Conservation (phyloP, 164 flowering plant species). For the Vitis amurensis region DNA sequence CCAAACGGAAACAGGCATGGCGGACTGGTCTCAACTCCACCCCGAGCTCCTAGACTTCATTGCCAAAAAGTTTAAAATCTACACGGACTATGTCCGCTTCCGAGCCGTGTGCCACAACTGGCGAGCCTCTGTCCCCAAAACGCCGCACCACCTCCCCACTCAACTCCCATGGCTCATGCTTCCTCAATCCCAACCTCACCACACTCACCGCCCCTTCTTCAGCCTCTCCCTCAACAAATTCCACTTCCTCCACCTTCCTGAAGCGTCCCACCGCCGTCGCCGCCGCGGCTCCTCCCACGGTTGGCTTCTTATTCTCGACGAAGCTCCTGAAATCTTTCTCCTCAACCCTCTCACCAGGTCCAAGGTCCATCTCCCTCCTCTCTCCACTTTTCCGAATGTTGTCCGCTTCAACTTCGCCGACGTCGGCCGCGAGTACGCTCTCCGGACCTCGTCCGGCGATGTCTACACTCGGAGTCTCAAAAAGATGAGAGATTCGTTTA, state of each 20-base stretch:
- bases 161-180: constrained; percentile 65
- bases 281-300: constrained; percentile 67
- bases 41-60: constrained; percentile 39
- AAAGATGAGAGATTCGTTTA: constrained; percentile 49
- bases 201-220: constrained; percentile 32
- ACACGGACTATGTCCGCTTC: constrained; percentile 50
- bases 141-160: constrained; percentile 40
- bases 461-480: constrained; percentile 21
- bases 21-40: constrained; percentile 54
- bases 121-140: constrained; percentile 29
- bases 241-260: constrained; percentile 41
- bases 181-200: constrained; percentile 19
- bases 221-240: constrained; percentile 32
- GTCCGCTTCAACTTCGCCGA: constrained; percentile 29
- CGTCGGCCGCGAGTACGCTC: constrained; percentile 46
- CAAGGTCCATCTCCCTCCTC: constrained; percentile 38
- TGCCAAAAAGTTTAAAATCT: constrained; percentile 29
- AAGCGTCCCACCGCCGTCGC: constrained; percentile 32
- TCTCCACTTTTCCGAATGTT: constrained; percentile 46
- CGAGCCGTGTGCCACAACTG: constrained; percentile 44
- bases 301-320: constrained; percentile 50
- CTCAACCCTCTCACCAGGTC: constrained; percentile 45
- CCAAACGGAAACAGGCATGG: neutral
- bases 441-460: constrained; percentile 19
- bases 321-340: constrained; percentile 38